These are phyloP conservation scores for Quercus wislizeni DNA, from an alignment of 306 rosid species.

Conservation along the genomic window DNA sequence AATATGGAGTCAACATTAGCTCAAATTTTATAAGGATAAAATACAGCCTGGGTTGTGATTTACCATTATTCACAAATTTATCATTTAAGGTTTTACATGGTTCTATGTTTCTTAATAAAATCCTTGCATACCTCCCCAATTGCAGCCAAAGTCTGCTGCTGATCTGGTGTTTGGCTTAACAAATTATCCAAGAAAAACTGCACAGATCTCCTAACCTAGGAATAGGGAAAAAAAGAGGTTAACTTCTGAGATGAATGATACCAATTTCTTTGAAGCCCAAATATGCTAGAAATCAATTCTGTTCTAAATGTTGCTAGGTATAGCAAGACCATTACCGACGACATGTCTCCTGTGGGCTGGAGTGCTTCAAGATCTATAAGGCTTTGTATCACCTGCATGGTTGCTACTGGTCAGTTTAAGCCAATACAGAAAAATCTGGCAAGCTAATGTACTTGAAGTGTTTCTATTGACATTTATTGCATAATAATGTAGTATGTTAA, in stretches of 20 bases:
- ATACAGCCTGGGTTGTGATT: too few relatives aligned
- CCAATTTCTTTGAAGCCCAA: background rate
- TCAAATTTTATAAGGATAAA: too few relatives aligned
- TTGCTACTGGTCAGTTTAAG: constrained; percentile 22
- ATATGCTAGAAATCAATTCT: constrained; percentile 3
- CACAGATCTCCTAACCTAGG: constrained; percentile 81
- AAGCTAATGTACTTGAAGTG: background rate
- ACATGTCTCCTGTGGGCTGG: constrained; percentile 75
- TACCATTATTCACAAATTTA: background rate
- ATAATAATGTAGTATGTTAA: background rate
- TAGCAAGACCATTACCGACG: constrained; percentile 41
- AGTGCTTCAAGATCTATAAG: constrained; percentile 83
- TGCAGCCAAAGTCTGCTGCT: constrained; percentile 64
- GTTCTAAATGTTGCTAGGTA: background rate
- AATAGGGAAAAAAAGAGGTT: background rate
- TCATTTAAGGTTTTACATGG: background rate
- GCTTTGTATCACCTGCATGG: constrained; percentile 62
- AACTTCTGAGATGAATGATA: background rate
- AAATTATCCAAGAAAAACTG: constrained; percentile 71
- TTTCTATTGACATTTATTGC: constrained; percentile 4
- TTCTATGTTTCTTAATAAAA: background rate
- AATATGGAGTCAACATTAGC: too few relatives aligned
- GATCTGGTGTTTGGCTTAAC: constrained; percentile 66
- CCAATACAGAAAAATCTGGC: background rate
- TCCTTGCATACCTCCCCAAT: constrained; percentile 69